Percentiles rank a stretch among this genome's conserved stretches.
These are phyloP conservation scores for Boletellus emodensis DNA, from an alignment of 768 basidiomycete genomes.

Conservation along the genomic window DNA sequence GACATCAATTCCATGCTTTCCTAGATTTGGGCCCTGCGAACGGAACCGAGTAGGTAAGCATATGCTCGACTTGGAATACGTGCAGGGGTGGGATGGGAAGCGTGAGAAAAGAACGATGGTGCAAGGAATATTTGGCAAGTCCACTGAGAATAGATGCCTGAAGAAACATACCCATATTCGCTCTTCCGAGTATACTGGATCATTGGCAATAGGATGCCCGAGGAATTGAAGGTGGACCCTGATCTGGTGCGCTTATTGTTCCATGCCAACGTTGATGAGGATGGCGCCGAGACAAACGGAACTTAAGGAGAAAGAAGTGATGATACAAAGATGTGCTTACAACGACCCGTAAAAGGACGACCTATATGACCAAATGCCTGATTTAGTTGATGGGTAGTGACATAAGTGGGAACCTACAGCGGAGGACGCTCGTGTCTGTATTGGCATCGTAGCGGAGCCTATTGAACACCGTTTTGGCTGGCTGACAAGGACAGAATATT, in stretches of 20 bases:
- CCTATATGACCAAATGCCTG: slow-evolving; percentile 40
- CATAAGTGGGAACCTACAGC: slow-evolving; percentile 47
- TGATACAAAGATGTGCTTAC: slow-evolving; percentile 43
- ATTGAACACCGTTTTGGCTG: slow-evolving; percentile 85
- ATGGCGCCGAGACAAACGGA: not conserved
- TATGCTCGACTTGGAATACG: not conserved
- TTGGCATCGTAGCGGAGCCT: slow-evolving; percentile 74
- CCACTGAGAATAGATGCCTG: not conserved
- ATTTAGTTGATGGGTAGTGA: not conserved
- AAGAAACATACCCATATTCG: slow-evolving; percentile 63
- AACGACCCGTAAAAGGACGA: slow-evolving; percentile 86
- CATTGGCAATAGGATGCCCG: slow-evolving; percentile 92
- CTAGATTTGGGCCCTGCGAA: slow-evolving; percentile 62
- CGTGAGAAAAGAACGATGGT: not conserved
- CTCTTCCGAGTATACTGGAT: slow-evolving; percentile 83
- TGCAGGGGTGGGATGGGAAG: not conserved
- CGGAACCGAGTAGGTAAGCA: slow-evolving; percentile 1
- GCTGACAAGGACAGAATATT: slow-evolving; percentile 38
- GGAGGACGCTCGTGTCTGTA: slow-evolving; percentile 82
- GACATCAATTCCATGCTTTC: slow-evolving; percentile 78
- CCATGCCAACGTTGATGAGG: slow-evolving; percentile 6
- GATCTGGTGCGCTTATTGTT: slow-evolving; percentile 81
- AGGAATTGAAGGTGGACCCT: slow-evolving; percentile 95
- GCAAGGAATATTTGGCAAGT: not conserved
- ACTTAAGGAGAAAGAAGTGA: not conserved